phyloP scores from a whole-genome alignment of 257 asterid genomes.

The Solanum phureja region DNA sequence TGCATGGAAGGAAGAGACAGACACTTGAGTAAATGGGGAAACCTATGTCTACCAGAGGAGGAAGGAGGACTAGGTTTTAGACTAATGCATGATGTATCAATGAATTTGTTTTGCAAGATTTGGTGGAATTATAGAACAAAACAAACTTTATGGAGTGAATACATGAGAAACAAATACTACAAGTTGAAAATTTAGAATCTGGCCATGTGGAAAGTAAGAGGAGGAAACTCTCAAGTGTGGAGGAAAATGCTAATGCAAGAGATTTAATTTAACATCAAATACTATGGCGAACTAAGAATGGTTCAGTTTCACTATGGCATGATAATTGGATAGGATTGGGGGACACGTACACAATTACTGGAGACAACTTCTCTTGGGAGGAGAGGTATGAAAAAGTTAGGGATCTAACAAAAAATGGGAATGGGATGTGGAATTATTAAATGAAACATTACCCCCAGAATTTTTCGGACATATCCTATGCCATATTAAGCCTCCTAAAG shows the following conservation, averaged over 20 bases:
- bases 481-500: not conserved
- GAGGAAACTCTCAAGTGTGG: not conserved
- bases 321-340: not conserved
- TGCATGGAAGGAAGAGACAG: not conserved
- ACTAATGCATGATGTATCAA: not conserved
- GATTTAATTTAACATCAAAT: not conserved
- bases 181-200: no score
- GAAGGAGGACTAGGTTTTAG: not conserved
- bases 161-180: no score
- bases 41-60: not conserved
- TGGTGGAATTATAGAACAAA: not conserved
- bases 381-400: no score
- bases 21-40: not conserved
- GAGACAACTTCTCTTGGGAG: no score
- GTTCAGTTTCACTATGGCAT: not conserved
- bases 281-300: not conserved
- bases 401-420: not conserved
- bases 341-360: not conserved
- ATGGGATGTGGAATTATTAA: no score
- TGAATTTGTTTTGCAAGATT: no score
- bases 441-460: not conserved
- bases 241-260: not conserved
- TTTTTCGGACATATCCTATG: no score
- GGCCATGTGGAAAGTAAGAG: not conserved
- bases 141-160: not conserved